Base-by-base conservation (phyloP, 768 basidiomycete genomes). In the Boletellus sp. region DNA sequence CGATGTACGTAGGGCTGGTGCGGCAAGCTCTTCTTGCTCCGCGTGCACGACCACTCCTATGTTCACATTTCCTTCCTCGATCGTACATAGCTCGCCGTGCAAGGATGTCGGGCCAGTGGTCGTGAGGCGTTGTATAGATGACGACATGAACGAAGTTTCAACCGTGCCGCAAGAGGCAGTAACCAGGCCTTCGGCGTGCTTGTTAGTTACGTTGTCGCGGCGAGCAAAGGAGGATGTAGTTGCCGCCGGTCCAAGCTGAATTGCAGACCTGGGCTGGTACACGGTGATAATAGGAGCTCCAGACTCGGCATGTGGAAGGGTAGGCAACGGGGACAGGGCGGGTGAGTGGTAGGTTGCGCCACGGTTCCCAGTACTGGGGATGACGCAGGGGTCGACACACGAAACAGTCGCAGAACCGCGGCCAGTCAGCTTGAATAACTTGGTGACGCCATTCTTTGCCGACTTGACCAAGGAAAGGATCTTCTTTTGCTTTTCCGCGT, bases 371-470 rank as follows among this genome's bases (percentile, higher is more conserved):
- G 40, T 17, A 32, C 20, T 17, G 22, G 41, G 26, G 33, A 23
- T 19, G 23, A 28, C 38, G 17, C 26, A 20, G 34, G n/a, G n/a
- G 10, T 51, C 41, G 37, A 47, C n/a, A 34, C 9, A 36, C 3
- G 38, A 20, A 17, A 38, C 40, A 24, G 31, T 19, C 17, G n/a
- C 19, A 32, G 44, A 33, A 37, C 15, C 26, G 26, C 42, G 47
- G 34, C 35, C 12, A 17, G 39, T 31, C 13, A 32, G 33, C 45
- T 44, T 61, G 45, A 64, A 60, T 31, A 62, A 38, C 42, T 46
- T 58, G 37, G 33, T 13, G 19, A 62, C 48, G 32, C 16, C 53
- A 23, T 38, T 46, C 51, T 53, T 62, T 37, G 47, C 53, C 1
- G 24, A 50, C 38, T 43, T 50, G 38, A 57, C 40, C 36, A 42